Evolutionary conservation across 768 basidiomycete species (phyloP), one percentile per base, ranked within the genome.

Genomic region (Neoboletus subvelutipes): DNA sequence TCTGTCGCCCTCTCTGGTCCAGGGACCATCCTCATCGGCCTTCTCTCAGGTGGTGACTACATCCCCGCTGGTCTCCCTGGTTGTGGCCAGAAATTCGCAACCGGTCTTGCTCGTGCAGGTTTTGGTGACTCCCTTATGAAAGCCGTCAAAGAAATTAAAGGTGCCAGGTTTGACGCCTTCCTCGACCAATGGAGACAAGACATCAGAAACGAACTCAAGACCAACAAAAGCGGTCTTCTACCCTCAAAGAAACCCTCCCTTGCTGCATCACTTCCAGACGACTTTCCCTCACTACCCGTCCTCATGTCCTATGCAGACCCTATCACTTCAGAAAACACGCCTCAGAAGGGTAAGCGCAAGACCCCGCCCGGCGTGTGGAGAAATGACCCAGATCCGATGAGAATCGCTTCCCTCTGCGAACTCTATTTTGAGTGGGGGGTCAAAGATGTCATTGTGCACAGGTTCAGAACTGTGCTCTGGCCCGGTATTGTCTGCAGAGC

Each of bases 391-490:
- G 83, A 88, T 62, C 74, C 92, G 1, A 81, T 80, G 17, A 83
- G 81, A 52, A 80, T 95, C 17, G 93, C 94, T 0, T 81, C 76
- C 11, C 77, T 86, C 4, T 95, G 93, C 75, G 94, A 97, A 71
- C 78, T 86, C 46, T 89, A 86, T 68, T 96, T 96, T 59, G 94
- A 95, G 67, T 97, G 94, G 94, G 94, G 94, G 0, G 86, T 91
- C 49, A 86, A 80, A 63, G 88, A 92, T 47, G 77, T 84, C 3
- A 91, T 96, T 54, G 80, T 90, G 61, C 91, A 91, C 61, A 85
- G 92, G 12, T 94, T 95, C 67, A 79, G 90, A 65, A 90, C 85
- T 0, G 81, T 92, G 4, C 79, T 94, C 18, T 97, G 93, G 89
- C 84, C 84, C 17, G 83, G 86, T 0, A 82, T 84, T 12, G 79